Evolutionary conservation across 1,139 yeast species (phyloP).

Genomic region (Suhomyces maxii): DNA sequence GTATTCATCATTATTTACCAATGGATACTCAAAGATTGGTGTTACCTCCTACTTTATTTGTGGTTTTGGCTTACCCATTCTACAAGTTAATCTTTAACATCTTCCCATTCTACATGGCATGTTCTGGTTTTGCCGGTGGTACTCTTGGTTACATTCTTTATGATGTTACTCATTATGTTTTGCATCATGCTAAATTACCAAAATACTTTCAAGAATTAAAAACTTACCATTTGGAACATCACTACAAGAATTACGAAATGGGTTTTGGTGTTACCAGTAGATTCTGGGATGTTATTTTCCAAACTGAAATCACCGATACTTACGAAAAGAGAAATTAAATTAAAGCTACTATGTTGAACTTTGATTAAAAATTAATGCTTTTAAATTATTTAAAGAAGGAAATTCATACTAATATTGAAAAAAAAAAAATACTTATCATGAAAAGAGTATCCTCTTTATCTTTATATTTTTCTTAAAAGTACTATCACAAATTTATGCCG

Average conservation of each 20-base stretch:
- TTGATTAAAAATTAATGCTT: background rate
- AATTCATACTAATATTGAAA: no score
- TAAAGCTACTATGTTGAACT: background rate
- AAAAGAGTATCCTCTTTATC: no score
- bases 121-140: conserved; percentile 84
- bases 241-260: conserved; percentile 91
- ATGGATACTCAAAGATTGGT: conserved; percentile 94
- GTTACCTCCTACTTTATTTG: conserved; percentile 88
- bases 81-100: conserved; percentile 38
- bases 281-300: conserved; percentile 92
- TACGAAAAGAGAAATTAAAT: conserved; percentile 32
- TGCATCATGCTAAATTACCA: conserved; percentile 87
- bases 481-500: no score
- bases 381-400: no score
- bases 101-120: conserved; percentile 49
- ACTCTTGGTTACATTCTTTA: conserved; percentile 88
- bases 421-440: no score
- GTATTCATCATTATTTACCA: conserved; percentile 95
- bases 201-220: conserved; percentile 71
- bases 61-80: conserved; percentile 46
- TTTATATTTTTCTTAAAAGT: background rate
- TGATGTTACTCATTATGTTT: conserved; percentile 81
- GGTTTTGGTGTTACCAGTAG: conserved; percentile 95
- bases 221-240: conserved; percentile 93
- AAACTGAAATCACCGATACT: conserved; percentile 54